phyloP scores from a whole-genome alignment of 192 early-diverging fungal genomes.

The Chytriomyces confervae region DNA sequence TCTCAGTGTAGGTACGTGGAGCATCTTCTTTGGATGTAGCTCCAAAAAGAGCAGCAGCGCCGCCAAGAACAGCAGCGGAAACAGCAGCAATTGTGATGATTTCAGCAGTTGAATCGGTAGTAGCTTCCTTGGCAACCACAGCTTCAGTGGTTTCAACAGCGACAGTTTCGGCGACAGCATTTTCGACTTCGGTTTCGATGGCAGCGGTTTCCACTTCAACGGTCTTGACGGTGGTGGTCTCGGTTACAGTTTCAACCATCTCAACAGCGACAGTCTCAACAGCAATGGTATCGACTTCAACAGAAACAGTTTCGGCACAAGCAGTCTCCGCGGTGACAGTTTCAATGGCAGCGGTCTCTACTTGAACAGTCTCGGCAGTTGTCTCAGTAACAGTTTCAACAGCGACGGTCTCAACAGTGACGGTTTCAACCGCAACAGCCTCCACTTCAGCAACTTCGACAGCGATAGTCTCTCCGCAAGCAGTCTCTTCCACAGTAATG shows the following conservation, averaged over 20 bases:
- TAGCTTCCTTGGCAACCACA: neutral
- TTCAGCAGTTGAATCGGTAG: neutral
- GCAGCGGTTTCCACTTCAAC: constrained; percentile 6
- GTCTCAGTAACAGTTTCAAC: neutral
- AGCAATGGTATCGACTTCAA: neutral
- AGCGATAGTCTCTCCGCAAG: neutral
- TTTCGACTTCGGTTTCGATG: neutral
- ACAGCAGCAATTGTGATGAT: neutral
- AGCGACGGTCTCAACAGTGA: neutral
- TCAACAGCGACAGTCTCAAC: neutral
- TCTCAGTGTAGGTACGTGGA: neutral
- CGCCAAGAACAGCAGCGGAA: neutral
- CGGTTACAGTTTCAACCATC: neutral
- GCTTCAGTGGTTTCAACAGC: constrained; percentile 3
- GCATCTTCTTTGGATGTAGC: neutral
- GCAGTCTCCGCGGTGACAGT: neutral
- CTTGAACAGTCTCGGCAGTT: neutral
- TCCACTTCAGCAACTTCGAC: neutral
- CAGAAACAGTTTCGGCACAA: neutral
- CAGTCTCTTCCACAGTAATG: neutral
- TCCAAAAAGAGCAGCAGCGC: neutral
- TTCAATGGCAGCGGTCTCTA: neutral
- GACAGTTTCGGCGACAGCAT: neutral
- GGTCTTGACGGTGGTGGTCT: neutral
- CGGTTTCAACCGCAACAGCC: neutral